These are phyloP conservation scores for Stenogyne calaminthoides DNA, from an alignment of 305 asterid species.

Conservation along the genomic window DNA sequence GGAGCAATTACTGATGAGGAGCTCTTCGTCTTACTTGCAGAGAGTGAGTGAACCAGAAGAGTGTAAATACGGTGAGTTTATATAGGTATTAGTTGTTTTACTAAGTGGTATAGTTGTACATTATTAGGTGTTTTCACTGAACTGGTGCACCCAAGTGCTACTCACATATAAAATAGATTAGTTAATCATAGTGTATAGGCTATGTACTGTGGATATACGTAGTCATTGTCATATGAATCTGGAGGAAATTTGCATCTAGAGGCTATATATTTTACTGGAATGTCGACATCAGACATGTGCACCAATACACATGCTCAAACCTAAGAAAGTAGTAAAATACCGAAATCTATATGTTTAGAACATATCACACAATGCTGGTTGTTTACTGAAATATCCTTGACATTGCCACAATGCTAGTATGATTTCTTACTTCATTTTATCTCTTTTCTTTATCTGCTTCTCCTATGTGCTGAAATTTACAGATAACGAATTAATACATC, in stretches of 20 bases:
- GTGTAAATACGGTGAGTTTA: conserved; percentile 33
- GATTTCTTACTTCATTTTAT: background rate
- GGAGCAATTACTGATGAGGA: conserved; percentile 96
- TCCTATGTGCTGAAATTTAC: background rate
- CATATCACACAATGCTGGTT: too few species aligned
- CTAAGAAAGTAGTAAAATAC: background rate
- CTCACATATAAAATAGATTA: background rate
- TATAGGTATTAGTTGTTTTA: background rate
- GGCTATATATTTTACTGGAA: too few species aligned
- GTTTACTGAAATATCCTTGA: background rate
- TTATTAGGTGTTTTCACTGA: too few species aligned
- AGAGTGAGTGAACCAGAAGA: conserved; percentile 53
- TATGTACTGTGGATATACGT: background rate
- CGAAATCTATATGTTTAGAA: too few species aligned
- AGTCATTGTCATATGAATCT: background rate
- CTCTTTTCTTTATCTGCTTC: background rate
- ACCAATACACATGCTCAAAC: background rate
- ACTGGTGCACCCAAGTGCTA: too few species aligned
- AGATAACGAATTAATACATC: background rate
- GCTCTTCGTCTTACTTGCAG: conserved; percentile 82
- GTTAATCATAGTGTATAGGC: background rate
- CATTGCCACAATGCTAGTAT: background rate
- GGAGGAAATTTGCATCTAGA: conserved; percentile 1
- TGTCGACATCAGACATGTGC: too few species aligned
- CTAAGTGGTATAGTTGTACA: too few species aligned